These are phyloP conservation scores for Elsinoe necatrix DNA, from an alignment of 2,329 filamentous ascomycete genomes.

Conservation along the genomic window DNA sequence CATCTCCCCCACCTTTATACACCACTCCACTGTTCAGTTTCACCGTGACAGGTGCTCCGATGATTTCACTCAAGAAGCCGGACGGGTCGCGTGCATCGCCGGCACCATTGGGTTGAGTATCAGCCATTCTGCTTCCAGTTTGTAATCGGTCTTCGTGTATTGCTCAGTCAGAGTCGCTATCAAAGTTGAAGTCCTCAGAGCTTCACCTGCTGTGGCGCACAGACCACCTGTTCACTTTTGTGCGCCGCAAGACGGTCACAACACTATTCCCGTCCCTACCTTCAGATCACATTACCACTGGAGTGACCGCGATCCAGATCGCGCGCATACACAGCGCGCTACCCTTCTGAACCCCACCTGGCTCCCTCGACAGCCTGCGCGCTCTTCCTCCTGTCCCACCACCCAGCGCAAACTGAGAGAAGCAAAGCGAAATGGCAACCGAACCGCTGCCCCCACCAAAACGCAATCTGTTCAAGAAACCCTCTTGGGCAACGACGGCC, in stretches of 20 bases:
- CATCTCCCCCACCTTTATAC: constrained; percentile 63
- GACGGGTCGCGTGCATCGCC: constrained; percentile 83
- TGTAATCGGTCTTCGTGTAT: neutral
- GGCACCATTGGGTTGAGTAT: constrained; percentile 47
- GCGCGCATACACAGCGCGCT: too few relatives aligned
- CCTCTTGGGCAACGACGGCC: constrained; percentile 15
- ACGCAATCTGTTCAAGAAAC: constrained; percentile 17
- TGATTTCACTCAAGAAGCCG: constrained; percentile 87
- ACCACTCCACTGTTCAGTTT: constrained; percentile 98
- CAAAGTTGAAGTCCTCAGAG: neutral
- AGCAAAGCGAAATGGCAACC: neutral
- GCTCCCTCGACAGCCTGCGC: too few relatives aligned
- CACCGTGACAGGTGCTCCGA: constrained; percentile 86
- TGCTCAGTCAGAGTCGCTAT: neutral
- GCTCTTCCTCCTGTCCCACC: too few relatives aligned
- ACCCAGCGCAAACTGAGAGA: too few relatives aligned
- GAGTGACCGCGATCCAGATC: too few relatives aligned
- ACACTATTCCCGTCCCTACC: neutral
- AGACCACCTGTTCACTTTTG: constrained; percentile 5
- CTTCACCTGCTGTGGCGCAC: neutral
- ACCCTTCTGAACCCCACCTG: too few relatives aligned
- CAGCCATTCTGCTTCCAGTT: neutral
- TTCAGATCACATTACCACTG: neutral
- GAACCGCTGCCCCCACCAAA: constrained; percentile 1
- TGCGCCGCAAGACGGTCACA: neutral